Conservation (phyloP, 352 stramenopile species). For the Phytophthora ohioensis region DNA sequence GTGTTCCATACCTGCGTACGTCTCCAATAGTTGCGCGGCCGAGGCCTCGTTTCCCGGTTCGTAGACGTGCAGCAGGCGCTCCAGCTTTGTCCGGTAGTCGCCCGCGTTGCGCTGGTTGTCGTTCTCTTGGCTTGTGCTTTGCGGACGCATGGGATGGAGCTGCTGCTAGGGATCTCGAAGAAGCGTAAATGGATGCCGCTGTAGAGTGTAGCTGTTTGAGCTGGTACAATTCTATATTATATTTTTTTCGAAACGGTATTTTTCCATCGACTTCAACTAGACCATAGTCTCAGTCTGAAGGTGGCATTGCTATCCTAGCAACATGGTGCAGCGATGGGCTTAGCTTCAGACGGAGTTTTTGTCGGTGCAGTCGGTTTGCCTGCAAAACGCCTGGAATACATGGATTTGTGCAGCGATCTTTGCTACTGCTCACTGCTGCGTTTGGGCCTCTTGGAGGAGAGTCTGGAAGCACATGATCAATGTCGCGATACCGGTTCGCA, state of each 20-base stretch:
- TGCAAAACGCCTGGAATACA: background rate
- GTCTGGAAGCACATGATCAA: slow-evolving; percentile 62
- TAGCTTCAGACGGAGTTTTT: slow-evolving; percentile 5
- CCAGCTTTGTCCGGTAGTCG: slow-evolving; percentile 42
- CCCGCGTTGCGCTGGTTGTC: slow-evolving; percentile 23
- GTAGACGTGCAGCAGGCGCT: slow-evolving; percentile 53
- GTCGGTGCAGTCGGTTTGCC: background rate
- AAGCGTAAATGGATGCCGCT: slow-evolving; percentile 31
- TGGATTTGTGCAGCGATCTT: slow-evolving; percentile 12
- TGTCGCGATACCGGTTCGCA: slow-evolving; percentile 65
- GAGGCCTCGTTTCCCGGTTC: slow-evolving; percentile 53
- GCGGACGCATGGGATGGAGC: slow-evolving; percentile 23
- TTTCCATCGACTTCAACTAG: slow-evolving; percentile 35
- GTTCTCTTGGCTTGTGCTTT: slow-evolving; percentile 10
- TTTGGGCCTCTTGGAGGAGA: slow-evolving; percentile 38
- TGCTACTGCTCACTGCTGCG: background rate
- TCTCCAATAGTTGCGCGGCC: slow-evolving; percentile 50
- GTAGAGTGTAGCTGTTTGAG: background rate
- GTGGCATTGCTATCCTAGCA: background rate
- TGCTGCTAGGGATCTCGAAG: slow-evolving; percentile 23
- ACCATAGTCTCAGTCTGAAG: slow-evolving; percentile 11
- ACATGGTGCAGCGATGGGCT: background rate
- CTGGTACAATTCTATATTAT: slow-evolving; percentile 30
- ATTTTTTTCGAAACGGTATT: slow-evolving; percentile 32
- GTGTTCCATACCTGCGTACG: slow-evolving; percentile 67